Evolutionary conservation across 495 filamentous ascomycete genomes (phyloP).

Genomic region (Echria macrotheca): DNA sequence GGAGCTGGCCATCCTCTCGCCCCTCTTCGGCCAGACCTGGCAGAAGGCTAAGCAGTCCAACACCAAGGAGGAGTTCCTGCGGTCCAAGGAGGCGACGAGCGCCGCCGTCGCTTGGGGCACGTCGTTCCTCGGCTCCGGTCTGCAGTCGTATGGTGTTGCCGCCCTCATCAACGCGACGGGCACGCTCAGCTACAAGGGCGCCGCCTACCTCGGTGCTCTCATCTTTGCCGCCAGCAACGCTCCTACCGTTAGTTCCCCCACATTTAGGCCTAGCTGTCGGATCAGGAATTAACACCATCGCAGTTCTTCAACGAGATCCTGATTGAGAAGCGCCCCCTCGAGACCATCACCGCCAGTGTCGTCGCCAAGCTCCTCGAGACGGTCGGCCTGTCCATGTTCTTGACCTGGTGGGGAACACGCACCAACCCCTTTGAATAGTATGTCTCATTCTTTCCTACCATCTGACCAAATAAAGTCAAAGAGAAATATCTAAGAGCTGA

Average conservation of each 20-base stretch:
- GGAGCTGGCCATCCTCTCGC: slow-evolving; percentile 63
- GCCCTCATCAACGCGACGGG: slow-evolving; percentile 94
- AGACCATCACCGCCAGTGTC: slow-evolving; percentile 80
- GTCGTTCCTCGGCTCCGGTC: slow-evolving; percentile 77
- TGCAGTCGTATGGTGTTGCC: slow-evolving; percentile 92
- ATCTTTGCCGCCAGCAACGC: slow-evolving; percentile 89
- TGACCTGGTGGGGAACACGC: slow-evolving; percentile 96
- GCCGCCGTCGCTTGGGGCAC: slow-evolving; percentile 88
- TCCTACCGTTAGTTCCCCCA: too few species aligned
- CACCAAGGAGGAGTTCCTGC: slow-evolving; percentile 93
- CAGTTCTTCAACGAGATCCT: slow-evolving; percentile 81
- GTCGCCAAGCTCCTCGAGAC: slow-evolving; percentile 86
- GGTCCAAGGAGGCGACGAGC: slow-evolving; percentile 83
- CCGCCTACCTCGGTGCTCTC: slow-evolving; percentile 83
- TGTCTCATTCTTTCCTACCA: slow-evolving; percentile 3
- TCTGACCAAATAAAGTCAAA: not conserved
- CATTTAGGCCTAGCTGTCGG: too few species aligned
- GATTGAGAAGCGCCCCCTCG: slow-evolving; percentile 83
- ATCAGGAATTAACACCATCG: too few species aligned
- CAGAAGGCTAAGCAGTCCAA: slow-evolving; percentile 86
- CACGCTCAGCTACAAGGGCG: slow-evolving; percentile 92
- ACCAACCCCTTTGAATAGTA: slow-evolving; percentile 72
- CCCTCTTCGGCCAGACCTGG: slow-evolving; percentile 93
- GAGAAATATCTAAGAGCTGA: not conserved
- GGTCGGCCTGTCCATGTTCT: slow-evolving; percentile 81